Evolutionary conservation across 108 stramenopile genomes (phyloP).

Genomic region (Cyclotella distinguenda): DNA sequence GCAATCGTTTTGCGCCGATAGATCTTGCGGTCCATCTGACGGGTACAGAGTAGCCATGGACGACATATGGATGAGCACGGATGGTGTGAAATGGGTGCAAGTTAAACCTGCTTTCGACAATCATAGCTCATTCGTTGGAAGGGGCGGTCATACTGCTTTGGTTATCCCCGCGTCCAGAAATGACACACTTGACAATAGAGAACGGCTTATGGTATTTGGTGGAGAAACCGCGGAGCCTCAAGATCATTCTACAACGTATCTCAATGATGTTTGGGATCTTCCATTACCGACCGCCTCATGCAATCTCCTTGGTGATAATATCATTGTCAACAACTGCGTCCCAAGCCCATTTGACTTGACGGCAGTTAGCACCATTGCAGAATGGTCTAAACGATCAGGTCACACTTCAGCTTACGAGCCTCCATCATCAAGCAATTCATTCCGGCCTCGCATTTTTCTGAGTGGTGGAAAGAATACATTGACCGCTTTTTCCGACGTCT

Average conservation of each 20-base stretch:
- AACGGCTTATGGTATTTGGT: constrained; percentile 50
- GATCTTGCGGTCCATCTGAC: constrained; percentile 66
- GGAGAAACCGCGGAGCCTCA: constrained; percentile 44
- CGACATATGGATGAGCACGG: constrained; percentile 70
- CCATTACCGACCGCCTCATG: constrained; percentile 48
- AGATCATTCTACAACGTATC: constrained; percentile 30
- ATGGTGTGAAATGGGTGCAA: constrained; percentile 59
- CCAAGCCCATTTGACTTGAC: constrained; percentile 44
- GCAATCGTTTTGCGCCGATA: constrained; percentile 53
- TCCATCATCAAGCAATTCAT: constrained; percentile 46
- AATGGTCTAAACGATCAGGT: constrained; percentile 45
- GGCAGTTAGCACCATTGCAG: constrained; percentile 17
- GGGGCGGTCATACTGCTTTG: constrained; percentile 46
- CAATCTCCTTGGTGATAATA: constrained; percentile 22
- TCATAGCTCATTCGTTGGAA: constrained; percentile 23
- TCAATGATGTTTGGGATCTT: constrained; percentile 76
- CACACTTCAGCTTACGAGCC: constrained; percentile 53
- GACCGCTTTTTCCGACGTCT: constrained; percentile 42
- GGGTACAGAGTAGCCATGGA: constrained; percentile 62
- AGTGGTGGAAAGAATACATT: constrained; percentile 47
- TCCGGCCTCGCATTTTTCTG: constrained; percentile 44
- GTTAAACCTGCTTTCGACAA: constrained; percentile 49
- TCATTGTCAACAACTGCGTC: constrained; percentile 16
- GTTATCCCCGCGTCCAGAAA: constrained; percentile 20
- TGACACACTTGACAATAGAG: constrained; percentile 6